Evolutionary conservation across 805 yeast genomes (phyloP).

Genomic region (Ogataea neopini): DNA sequence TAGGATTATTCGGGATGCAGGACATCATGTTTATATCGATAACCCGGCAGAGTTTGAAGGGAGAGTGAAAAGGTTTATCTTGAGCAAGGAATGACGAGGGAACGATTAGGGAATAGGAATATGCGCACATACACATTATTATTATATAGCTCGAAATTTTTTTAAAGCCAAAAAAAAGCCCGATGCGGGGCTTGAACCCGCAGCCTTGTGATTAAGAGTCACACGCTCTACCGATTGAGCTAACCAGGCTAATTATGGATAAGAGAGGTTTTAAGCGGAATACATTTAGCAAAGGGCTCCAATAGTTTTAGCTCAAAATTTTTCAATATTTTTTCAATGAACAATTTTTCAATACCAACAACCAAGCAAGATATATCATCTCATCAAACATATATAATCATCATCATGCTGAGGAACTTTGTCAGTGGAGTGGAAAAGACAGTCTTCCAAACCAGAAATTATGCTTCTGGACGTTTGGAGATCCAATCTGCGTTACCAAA

Average conservation of each 20-base stretch:
- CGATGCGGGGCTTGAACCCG: slow-evolving; percentile 31
- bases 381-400: too few species aligned
- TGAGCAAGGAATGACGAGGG: not conserved
- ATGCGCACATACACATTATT: not conserved
- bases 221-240: slow-evolving; percentile 32
- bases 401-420: not conserved
- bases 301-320: too few species aligned
- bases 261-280: not conserved
- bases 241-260: slow-evolving; percentile 22
- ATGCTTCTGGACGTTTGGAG: slow-evolving; percentile 34
- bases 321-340: not conserved
- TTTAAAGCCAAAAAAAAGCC: slow-evolving; percentile 17
- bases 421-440: not conserved
- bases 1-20: slow-evolving; percentile 44
- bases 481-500: slow-evolving; percentile 33
- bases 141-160: not conserved
- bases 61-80: slow-evolving; percentile 27
- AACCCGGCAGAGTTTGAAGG: slow-evolving; percentile 40
- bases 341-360: slow-evolving; percentile 1
- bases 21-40: slow-evolving; percentile 58
- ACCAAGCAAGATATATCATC: too few species aligned
- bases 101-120: too few species aligned
- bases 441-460: slow-evolving; percentile 18
- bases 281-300: too few species aligned
- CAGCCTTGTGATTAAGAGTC: slow-evolving; percentile 32